A percentile compares a stretch with the other conserved stretches of the same genome.
phyloP scores from a whole-genome alignment of 225 moss, liverwort and hornwort species.

The Marchantia polymorpha region DNA sequence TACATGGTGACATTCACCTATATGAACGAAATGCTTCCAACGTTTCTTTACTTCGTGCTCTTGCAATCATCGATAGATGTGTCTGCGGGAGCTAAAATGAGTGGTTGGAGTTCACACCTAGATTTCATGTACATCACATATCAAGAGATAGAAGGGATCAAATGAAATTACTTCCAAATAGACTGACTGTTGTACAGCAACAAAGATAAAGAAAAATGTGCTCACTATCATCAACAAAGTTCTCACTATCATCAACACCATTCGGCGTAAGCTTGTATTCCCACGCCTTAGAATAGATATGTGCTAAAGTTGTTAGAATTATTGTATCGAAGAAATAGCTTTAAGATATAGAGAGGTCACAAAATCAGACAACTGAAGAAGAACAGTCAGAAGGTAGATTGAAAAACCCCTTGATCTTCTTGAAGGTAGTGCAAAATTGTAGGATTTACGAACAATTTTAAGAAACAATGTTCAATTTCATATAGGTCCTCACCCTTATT shows the following conservation, averaged over 20 bases:
- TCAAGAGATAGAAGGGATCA: neutral
- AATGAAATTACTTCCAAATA: neutral
- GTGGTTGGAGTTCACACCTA: slow-evolving; percentile 7
- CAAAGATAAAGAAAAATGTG: neutral
- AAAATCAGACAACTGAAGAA: neutral
- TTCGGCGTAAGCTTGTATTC: neutral
- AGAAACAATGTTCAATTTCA: neutral
- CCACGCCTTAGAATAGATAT: too few species aligned
- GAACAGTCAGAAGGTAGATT: neutral
- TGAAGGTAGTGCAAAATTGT: neutral
- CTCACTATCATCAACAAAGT: too few species aligned
- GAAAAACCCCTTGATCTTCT: neutral
- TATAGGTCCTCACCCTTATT: neutral
- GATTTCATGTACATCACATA: neutral
- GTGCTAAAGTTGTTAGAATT: too few species aligned
- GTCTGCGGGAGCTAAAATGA: neutral
- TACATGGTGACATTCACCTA: neutral
- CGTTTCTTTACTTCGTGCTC: slow-evolving; percentile 20
- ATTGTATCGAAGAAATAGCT: too few species aligned
- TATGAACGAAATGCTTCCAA: slow-evolving; percentile 16
- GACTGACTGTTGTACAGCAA: neutral
- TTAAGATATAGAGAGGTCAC: neutral
- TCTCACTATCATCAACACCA: neutral
- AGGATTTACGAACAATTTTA: neutral
- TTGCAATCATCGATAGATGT: slow-evolving; percentile 20